phyloP scores from a whole-genome alignment of 345 rosid species.

The Linum tenue region DNA sequence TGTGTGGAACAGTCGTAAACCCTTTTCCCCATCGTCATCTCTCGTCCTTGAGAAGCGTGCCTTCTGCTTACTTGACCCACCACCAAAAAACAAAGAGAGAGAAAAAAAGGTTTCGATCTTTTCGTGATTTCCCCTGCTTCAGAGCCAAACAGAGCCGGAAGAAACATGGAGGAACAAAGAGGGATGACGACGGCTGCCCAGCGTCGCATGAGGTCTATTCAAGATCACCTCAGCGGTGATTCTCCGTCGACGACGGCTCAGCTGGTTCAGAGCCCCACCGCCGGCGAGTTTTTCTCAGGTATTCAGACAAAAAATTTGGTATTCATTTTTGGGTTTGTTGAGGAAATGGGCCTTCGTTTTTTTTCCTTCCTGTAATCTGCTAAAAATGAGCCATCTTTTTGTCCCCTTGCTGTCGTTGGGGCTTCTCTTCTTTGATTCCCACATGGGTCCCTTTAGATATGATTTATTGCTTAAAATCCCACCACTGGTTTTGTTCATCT shows the following conservation, averaged over 20 bases:
- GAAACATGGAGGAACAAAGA: conserved; percentile 29
- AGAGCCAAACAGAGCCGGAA: conserved; percentile 8
- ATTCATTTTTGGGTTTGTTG: too few relatives aligned
- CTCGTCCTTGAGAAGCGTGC: conserved; percentile 8
- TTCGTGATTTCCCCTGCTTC: too few relatives aligned
- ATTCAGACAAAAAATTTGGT: not conserved
- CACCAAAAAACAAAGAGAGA: not conserved
- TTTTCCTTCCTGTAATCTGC: too few relatives aligned
- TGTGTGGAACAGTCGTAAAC: too few relatives aligned
- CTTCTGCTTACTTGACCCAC: not conserved
- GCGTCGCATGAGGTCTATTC: conserved; percentile 62
- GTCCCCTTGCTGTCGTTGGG: too few relatives aligned
- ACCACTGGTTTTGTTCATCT: too few relatives aligned
- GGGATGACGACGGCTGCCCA: conserved; percentile 27
- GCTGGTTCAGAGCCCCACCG: conserved; percentile 45
- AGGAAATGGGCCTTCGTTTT: not conserved
- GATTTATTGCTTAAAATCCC: too few relatives aligned
- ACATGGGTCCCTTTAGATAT: too few relatives aligned
- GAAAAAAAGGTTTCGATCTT: not conserved
- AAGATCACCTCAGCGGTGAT: conserved; percentile 44
- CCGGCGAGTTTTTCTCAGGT: conserved; percentile 75
- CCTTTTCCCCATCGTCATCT: not conserved
- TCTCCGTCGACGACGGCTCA: conserved; percentile 15
- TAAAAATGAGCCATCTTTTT: too few relatives aligned
- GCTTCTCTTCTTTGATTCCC: too few relatives aligned